Conservation (phyloP, 805 yeast species). For the Candida koratica region DNA sequence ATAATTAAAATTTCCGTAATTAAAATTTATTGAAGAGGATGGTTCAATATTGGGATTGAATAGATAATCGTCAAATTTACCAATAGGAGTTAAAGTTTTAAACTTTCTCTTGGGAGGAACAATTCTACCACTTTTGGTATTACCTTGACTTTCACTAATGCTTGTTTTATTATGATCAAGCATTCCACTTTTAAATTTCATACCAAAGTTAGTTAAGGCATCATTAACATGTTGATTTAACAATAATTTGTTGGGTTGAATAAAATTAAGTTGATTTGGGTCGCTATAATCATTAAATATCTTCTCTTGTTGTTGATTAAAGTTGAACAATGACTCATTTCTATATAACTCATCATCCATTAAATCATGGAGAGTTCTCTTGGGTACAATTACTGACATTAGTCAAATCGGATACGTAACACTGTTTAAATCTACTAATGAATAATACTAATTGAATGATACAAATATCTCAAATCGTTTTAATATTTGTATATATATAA, state of each 20-base stretch:
- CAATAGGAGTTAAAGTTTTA: conserved; percentile 25
- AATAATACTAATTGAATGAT: no score
- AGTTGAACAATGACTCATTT: conserved; percentile 9
- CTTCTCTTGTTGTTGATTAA: conserved; percentile 10
- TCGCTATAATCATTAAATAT: conserved; percentile 16
- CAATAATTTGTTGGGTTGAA: conserved; percentile 13
- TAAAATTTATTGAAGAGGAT: conserved; percentile 30
- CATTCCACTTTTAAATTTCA: conserved; percentile 4
- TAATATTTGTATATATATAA: no score
- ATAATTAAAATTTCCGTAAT: conserved; percentile 13
- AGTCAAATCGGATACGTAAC: background rate
- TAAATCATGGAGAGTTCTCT: conserved; percentile 53
- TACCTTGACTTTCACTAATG: background rate
- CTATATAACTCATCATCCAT: conserved; percentile 59
- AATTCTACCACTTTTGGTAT: conserved; percentile 4
- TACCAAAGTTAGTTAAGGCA: conserved; percentile 4
- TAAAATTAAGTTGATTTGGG: conserved; percentile 14
- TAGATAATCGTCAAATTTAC: conserved; percentile 36
- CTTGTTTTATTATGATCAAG: background rate
- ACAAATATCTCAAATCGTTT: no score
- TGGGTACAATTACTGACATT: conserved; percentile 53
- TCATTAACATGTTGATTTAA: conserved; percentile 6
- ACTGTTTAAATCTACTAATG: background rate
- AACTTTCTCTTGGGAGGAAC: conserved; percentile 25
- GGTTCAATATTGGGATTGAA: conserved; percentile 43